phyloP scores from a whole-genome alignment of 1,284 basidiomycete genomes.

The Ustilago shanxiensis region DNA sequence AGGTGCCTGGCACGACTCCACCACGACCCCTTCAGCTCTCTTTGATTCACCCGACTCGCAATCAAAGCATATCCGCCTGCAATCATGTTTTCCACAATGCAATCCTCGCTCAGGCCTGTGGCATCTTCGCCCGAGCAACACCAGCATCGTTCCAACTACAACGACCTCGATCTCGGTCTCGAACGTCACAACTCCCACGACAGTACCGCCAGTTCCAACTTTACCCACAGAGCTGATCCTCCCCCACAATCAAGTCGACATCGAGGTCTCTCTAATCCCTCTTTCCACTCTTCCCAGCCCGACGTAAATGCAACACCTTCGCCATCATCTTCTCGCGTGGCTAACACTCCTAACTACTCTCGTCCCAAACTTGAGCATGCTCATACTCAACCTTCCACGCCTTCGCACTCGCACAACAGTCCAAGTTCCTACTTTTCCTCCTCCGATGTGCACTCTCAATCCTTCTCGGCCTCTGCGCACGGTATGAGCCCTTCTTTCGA shows the following conservation, averaged over 20 bases:
- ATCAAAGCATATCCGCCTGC: too few species aligned
- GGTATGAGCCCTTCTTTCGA: conserved; percentile 45
- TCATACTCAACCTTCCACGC: conserved; percentile 29
- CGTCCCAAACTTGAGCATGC: conserved; percentile 32
- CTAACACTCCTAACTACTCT: conserved; percentile 20
- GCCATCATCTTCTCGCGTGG: conserved; percentile 23
- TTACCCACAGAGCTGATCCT: conserved; percentile 32
- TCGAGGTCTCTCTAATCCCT: conserved; percentile 21
- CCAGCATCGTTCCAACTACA: conserved; percentile 14
- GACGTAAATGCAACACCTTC: conserved; percentile 25
- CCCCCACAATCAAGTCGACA: conserved; percentile 9
- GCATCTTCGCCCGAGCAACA: conserved; percentile 27
- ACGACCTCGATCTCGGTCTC: conserved; percentile 17
- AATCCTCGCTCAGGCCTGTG: conserved; percentile 17
- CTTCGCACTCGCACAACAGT: conserved; percentile 12
- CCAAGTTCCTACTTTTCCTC: conserved; percentile 14
- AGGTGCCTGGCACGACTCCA: conserved; percentile 14
- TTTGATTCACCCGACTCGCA: too few species aligned
- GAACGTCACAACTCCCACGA: conserved; percentile 44
- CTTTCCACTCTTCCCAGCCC: conserved; percentile 34
- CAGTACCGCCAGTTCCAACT: conserved; percentile 44
- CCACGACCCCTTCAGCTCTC: background rate
- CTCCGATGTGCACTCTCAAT: conserved; percentile 8
- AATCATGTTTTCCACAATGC: conserved; percentile 25
- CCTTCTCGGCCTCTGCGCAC: conserved; percentile 21